Conservation (phyloP, 441 rosid genomes). For the Gossypium davidsonii region DNA sequence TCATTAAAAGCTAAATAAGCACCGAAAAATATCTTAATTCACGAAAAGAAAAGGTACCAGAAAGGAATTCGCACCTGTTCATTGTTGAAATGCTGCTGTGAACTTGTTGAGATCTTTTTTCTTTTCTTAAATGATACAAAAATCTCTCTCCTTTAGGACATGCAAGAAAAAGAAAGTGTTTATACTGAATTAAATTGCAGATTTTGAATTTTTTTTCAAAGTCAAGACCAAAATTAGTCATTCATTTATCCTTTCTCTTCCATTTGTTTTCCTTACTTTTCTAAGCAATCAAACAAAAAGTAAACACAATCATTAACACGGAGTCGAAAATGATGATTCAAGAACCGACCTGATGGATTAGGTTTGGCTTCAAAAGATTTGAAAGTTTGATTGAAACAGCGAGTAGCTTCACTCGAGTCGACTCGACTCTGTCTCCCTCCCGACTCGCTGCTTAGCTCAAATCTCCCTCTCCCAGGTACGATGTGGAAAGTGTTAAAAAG, state of each 20-base stretch:
- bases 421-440: not conserved
- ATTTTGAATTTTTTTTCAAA: not conserved
- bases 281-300: not conserved
- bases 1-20: not conserved
- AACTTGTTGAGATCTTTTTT: not conserved
- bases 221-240: not conserved
- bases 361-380: not conserved
- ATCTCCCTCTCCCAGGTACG: not conserved
- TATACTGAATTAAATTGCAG: not conserved
- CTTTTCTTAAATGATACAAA: not conserved
- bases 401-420: not conserved
- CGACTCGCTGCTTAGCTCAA: slow-evolving; percentile 1
- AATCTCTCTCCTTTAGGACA: not conserved
- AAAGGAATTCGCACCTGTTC: slow-evolving; percentile 10
- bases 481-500: not conserved
- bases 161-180: not conserved
- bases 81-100: not conserved
- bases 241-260: not conserved
- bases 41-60: not conserved
- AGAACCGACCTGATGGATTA: not conserved
- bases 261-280: not conserved
- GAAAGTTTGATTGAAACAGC: not conserved
- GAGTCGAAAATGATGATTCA: not conserved
- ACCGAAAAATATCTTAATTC: not conserved
- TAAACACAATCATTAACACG: not conserved